Base-by-base conservation (phyloP, 768 basidiomycete species). In the Cystobasidium ongulense region DNA sequence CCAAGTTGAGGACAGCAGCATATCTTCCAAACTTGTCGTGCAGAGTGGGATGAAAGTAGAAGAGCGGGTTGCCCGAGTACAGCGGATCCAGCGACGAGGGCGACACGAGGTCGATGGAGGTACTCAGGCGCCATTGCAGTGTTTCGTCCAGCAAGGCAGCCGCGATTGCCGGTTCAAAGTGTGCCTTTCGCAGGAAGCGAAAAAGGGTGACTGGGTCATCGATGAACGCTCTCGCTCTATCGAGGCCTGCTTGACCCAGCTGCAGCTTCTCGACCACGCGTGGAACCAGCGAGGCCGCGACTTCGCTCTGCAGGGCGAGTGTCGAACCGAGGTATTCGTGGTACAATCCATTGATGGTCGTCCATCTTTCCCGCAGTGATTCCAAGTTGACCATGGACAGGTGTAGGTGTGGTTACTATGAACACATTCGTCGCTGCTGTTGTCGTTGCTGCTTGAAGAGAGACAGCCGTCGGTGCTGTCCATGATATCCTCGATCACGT, bases 31-130 rank as follows among this genome's bases (percentile, higher is more conserved):
- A 76, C 23, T 72, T 65, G 74, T 79, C 78, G 54, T 36, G 39
- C 33, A 79, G 63, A n/a, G 31, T 15, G 0, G 78, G 77, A 54
- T 77, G 78, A 46, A 78, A 75, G 74, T 77, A 78, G 66, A 79
- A 72, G 23, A 77, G 76, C 23, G 78, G 78, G 0, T 64, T 63
- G 1, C 52, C 29, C 11, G 71, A 35, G 74, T 77, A 77, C 21
- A 64, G 41, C 2, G 75, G 31, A 0, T 73, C 57, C 63, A 76
- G 10, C 15, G 76, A 29, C 5, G 72, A 17, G 21, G 74, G 65
- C 0, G 71, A 29, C 25, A 78, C 53, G 7, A 57, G 38, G 13
- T 62, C 67, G 38, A 77, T 29, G 2, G 74, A 72, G 8, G 75
- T 67, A 17, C 71, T 63, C 21, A 75, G 36, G 21, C 78, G 76